Base-by-base conservation (phyloP, 805 yeast genomes). In the Ogataea parapolymorpha region DNA sequence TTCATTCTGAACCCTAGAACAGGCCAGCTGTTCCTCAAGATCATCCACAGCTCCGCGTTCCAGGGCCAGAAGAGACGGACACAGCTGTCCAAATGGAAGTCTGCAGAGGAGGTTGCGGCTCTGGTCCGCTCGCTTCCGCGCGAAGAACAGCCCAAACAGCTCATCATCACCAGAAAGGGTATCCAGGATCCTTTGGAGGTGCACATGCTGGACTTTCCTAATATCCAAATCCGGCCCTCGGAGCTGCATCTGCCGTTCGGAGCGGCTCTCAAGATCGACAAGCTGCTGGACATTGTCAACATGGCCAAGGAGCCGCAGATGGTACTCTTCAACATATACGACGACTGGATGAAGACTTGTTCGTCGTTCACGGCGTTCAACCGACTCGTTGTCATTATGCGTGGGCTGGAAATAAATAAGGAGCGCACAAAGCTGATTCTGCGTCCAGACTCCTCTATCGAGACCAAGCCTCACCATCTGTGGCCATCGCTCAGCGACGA, bases 81-180 rank as follows among this genome's bases (percentile, higher is more conserved):
- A 22, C 97, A 93, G 58, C 67, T 93, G 49, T 90, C 98, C 1
- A 93, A 93, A 59, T 93, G 99, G 99, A 93, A 91, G 61, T 82
- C 98, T 1, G 98, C 99, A 0, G 99, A 93, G 64, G 98, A 91
- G 62, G 95, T 88, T 16, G 91, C 96, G 12, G 95, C 95, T 0
- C 68, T 93, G 49, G 75, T 93, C 14, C 73, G 96, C 31, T 86
- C 97, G 0, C 66, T 93, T 39, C 97, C 97, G 1, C 73, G 79
- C 40, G 97, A 91, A 55, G 96, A 93, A 63, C 96, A 89, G 55
- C 99, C 99, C 2, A 85, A 85, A 55, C 96, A 90, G 62, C 67
- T 93, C 45, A 85, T 93, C 57, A 90, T 87, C 8, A 85, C 96
- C 0, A 71, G 98, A 54, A 87, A 85, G 54, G 95, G 95, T 11